Percentiles rank a stretch among this genome's conserved stretches.
These are phyloP conservation scores for Cyclostephanos invisitatus DNA, from an alignment of 108 stramenopile genomes.

Conservation along the genomic window DNA sequence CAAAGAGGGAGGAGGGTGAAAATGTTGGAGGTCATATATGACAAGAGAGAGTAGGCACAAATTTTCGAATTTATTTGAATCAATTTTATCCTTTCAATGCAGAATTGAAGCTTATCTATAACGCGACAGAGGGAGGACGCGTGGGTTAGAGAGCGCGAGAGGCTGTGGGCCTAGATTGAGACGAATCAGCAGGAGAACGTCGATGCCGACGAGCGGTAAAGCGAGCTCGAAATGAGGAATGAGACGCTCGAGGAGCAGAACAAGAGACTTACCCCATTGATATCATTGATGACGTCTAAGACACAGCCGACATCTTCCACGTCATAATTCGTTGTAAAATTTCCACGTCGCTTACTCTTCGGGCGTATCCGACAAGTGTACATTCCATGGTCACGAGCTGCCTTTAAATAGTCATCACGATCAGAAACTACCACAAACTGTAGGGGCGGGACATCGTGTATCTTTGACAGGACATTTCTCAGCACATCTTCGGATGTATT, in stretches of 20 bases:
- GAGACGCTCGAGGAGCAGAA: slow-evolving; percentile 67
- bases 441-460: slow-evolving; percentile 27
- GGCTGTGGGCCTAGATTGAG: slow-evolving; percentile 70
- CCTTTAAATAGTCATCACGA: slow-evolving; percentile 74
- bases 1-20: too few species aligned
- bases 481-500: slow-evolving; percentile 48
- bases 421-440: slow-evolving; percentile 68
- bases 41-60: too few species aligned
- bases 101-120: slow-evolving; percentile 79
- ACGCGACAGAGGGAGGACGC: slow-evolving; percentile 83
- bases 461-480: slow-evolving; percentile 21
- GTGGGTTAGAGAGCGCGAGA: slow-evolving; percentile 70
- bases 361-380: slow-evolving; percentile 68
- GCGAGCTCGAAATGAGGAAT: slow-evolving; percentile 67
- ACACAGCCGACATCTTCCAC: slow-evolving; percentile 59
- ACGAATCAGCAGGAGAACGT: slow-evolving; percentile 39
- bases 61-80: too few species aligned
- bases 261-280: too few species aligned
- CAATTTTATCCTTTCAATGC: slow-evolving; percentile 44
- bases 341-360: slow-evolving; percentile 69
- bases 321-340: slow-evolving; percentile 75
- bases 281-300: slow-evolving; percentile 79
- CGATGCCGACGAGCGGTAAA: slow-evolving; percentile 71
- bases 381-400: slow-evolving; percentile 73
- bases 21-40: too few species aligned